Evolutionary conservation across 2,329 filamentous ascomycete genomes (phyloP), one percentile per base, ranked within the genome.

Genomic region (Phialophora chinensis): DNA sequence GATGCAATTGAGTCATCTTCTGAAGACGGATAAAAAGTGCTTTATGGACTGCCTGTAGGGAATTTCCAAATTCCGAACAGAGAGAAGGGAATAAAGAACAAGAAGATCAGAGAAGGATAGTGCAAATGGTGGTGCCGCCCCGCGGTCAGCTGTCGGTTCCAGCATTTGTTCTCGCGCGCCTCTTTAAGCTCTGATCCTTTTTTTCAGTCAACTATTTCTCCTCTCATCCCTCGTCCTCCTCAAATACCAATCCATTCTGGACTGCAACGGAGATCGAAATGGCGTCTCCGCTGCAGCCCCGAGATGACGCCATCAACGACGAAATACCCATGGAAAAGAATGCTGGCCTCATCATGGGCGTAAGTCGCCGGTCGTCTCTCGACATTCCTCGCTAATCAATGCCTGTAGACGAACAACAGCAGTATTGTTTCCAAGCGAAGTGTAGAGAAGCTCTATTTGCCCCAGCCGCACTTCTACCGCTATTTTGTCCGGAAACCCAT

Each of bases 341-440:
- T 65, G 83, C 85, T 65, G 83, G 83, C 68, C 74, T 84, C 66
- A 83, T 86, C 63, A 86, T 86, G 84, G 80, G 78, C 59, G 83
- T 85, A 77, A 72, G 81, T 79, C 50, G 44, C 50, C 29, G 33
- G 59, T 42, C 42, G 44, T 58, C 27, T 55, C 50, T 60, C 66
- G 62, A 55, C 42, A 23, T 57, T 17, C 35, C n/a, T 20, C 44
- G n/a, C 47, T 61, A 29, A 63, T 31, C 20, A 12, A n/a, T 29
- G 52, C 33, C 55, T 42, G 59, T 38, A 91, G 87, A 97, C 93
- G 65, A 97, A 97, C 77, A 93, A 89, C 76, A 94, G 91, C 78
- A 96, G 91, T 74, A 97, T 97, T 72, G 90, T 93, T 17, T 97
- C 93, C 14, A 97, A 97, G 77, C 84, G 93, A 72, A 95, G 92